phyloP scores from a whole-genome alignment of 371 early-diverging fungal species.

The Actinomortierella wolfii region DNA sequence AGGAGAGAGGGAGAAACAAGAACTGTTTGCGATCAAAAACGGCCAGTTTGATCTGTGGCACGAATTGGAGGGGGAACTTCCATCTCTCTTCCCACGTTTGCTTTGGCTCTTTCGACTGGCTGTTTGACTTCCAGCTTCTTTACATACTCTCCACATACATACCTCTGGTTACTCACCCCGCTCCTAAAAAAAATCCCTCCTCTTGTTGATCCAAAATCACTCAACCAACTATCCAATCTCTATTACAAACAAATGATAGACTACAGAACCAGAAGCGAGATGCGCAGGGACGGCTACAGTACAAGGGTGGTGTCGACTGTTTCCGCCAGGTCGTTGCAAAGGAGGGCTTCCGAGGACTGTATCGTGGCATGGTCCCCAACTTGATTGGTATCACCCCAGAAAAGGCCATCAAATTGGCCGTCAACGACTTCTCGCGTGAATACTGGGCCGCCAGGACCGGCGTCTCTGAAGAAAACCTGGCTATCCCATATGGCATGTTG shows the following conservation, averaged over 20 bases:
- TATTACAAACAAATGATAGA: constrained; percentile 5
- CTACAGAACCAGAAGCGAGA: constrained; percentile 53
- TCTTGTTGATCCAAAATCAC: constrained; percentile 4
- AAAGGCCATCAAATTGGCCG: constrained; percentile 97
- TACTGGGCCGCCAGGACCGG: constrained; percentile 59
- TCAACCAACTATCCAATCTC: constrained; percentile 9
- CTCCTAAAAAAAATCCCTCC: background rate
- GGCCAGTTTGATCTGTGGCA: too few relatives aligned
- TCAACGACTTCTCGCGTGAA: constrained; percentile 92
- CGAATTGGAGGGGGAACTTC: too few relatives aligned
- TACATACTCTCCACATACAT: too few relatives aligned
- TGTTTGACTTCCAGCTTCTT: too few relatives aligned
- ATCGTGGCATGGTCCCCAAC: constrained; percentile 81
- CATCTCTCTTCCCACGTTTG: too few relatives aligned
- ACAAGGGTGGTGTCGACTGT: constrained; percentile 61
- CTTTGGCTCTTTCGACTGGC: too few relatives aligned
- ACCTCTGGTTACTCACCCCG: constrained; percentile 1
- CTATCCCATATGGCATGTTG: constrained; percentile 83
- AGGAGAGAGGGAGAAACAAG: too few relatives aligned
- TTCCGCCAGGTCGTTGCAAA: constrained; percentile 68
- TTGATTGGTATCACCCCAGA: constrained; percentile 90
- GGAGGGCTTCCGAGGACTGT: constrained; percentile 82
- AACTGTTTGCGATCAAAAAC: too few relatives aligned
- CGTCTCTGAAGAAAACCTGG: constrained; percentile 57
- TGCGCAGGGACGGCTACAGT: constrained; percentile 41